phyloP scores from a whole-genome alignment of 345 rosid species.

The Gossypium turneri region DNA sequence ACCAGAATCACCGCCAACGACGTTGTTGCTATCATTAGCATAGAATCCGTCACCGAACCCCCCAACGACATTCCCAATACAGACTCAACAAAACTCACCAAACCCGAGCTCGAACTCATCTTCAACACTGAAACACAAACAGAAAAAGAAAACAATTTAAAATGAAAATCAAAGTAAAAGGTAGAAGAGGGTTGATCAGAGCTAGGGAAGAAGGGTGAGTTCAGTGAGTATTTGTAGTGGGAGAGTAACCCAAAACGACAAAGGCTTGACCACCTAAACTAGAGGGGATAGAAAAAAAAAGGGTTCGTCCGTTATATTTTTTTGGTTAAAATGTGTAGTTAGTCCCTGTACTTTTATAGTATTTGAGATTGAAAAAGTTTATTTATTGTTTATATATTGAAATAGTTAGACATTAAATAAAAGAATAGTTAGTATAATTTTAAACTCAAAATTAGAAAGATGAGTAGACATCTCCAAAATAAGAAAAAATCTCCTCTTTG shows the following conservation, averaged over 20 bases:
- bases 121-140: background rate
- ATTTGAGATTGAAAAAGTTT: no score
- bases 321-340: background rate
- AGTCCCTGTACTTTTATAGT: no score
- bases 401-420: no score
- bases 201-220: background rate
- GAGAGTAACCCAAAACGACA: background rate
- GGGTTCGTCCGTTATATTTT: background rate
- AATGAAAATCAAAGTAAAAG: background rate
- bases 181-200: background rate
- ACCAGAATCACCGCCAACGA: constrained; percentile 54
- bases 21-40: constrained; percentile 48
- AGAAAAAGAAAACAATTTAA: background rate
- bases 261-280: background rate
- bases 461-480: no score
- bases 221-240: background rate
- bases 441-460: no score
- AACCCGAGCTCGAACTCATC: constrained; percentile 39
- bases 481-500: no score
- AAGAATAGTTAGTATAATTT: no score
- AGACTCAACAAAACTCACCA: constrained; percentile 50
- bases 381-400: no score
- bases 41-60: constrained; percentile 42
- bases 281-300: background rate
- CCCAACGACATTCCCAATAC: constrained; percentile 39